phyloP scores from a whole-genome alignment of 306 rosid species.

The Glycine tomentella region DNA sequence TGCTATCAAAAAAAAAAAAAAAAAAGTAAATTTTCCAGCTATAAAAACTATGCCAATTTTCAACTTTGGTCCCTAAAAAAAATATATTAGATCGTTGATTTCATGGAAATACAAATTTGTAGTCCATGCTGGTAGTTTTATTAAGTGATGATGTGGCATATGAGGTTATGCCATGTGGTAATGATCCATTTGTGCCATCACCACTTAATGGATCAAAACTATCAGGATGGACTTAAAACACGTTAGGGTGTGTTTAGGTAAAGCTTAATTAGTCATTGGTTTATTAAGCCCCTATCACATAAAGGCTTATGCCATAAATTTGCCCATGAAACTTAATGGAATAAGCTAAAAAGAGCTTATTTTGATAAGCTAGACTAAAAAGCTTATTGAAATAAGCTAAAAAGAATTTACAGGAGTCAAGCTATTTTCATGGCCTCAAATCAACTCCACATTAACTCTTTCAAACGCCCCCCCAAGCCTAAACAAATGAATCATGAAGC shows the following conservation, averaged over 20 bases:
- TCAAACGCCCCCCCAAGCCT: neutral
- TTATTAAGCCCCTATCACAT: neutral
- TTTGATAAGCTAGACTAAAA: no score
- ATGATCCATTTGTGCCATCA: neutral
- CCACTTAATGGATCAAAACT: neutral
- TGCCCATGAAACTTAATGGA: neutral
- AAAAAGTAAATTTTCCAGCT: neutral
- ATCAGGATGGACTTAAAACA: neutral
- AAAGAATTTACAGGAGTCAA: neutral
- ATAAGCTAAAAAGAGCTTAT: no score
- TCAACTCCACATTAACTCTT: neutral
- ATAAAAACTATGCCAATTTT: neutral
- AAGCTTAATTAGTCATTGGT: neutral
- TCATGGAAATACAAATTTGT: neutral
- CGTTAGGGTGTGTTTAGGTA: neutral
- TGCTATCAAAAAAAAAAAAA: no score
- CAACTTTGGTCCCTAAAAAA: neutral
- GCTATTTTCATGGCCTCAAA: neutral
- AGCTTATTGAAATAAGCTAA: no score
- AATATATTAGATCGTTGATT: neutral
- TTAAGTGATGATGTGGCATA: neutral
- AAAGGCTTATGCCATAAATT: neutral
- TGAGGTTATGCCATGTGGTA: constrained; percentile 9
- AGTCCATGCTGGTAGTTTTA: neutral
- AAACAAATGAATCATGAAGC: constrained; percentile 9